Conservation (phyloP, 2,329 filamentous ascomycete genomes). For the Sarocladium oryzae region DNA sequence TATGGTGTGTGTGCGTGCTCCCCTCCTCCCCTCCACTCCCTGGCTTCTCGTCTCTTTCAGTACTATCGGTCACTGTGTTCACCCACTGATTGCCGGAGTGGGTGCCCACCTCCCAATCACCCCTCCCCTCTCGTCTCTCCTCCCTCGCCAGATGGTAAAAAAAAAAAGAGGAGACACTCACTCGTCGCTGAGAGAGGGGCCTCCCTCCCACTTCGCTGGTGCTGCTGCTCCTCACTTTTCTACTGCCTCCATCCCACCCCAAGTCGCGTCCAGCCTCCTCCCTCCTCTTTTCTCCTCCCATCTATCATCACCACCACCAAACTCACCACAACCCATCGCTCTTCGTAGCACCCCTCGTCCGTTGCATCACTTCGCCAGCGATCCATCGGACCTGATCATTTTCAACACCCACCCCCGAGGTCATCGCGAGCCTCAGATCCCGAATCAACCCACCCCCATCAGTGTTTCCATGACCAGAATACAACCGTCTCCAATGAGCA, state of each 20-base stretch:
- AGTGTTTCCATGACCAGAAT: constrained; percentile 35
- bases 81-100: neutral
- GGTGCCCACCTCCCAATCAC: neutral
- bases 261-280: constrained; percentile 11
- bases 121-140: constrained; percentile 9
- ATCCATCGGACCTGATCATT: neutral
- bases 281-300: constrained; percentile 10
- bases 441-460: constrained; percentile 22
- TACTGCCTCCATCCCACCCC: constrained; percentile 12
- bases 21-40: neutral
- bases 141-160: constrained; percentile 9
- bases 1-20: neutral
- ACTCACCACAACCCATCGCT: neutral
- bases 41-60: neutral
- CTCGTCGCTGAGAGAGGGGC: constrained; percentile 2
- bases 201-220: constrained; percentile 10
- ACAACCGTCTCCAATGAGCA: constrained; percentile 47
- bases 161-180: constrained; percentile 6
- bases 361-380: constrained; percentile 3
- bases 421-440: constrained; percentile 22
- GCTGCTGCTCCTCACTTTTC: constrained; percentile 12
- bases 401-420: constrained; percentile 17
- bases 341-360: neutral
- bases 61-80: neutral
- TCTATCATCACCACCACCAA: constrained; percentile 10